Base-by-base conservation (phyloP, 2,329 filamentous ascomycete species). In the Colletotrichum spinosum region DNA sequence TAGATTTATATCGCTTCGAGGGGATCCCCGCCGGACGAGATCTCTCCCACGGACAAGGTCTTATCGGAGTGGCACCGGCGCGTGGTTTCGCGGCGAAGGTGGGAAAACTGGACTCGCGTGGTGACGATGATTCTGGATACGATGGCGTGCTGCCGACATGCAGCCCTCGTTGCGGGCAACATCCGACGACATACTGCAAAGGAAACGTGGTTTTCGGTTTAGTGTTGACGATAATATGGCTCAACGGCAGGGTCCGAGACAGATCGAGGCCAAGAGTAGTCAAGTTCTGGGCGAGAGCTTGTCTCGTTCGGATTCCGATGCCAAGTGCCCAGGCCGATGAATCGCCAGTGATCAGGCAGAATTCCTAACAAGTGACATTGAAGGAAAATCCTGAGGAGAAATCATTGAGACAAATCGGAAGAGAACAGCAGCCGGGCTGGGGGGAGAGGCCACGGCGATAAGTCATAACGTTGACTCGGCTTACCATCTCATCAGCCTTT, bases 101-200 rank as follows among this genome's bases (percentile, higher is more conserved):
- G 44, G 10, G 13, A 62, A 42, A 56, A 35, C 10, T 44, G 41
- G 62, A 37, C 25, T 56, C 15, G 4, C 6, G 34, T 41, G 58
- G 52, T 65, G 58, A 65, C 62, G 62, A 65, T 55, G 62, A 56
- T 65, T 62, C 48, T 56, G 46, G 52, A 53, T 48, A 57, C 52
- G 33, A 65, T 56, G 41, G 48, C 62, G 62, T 65, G 62, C 58
- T 65, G 46, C 34, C n/a, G n/a, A 8, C 12, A 17, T 45, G 5
- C n/a, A 11, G 8, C 39, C 39, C 38, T 41, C 9, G 34, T 4
- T 13, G 45, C 52, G 58, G 52, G 17, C 52, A 62, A 48, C 15
- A 39, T 49, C 62, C 58, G 62, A 59, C 35, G 13, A 13, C 44
- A 51, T 45, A 4, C 12, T 35, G 13, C 13, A 13, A 55, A 12